phyloP scores from a whole-genome alignment of 352 stramenopile species.

The Phytopythium vexans region DNA sequence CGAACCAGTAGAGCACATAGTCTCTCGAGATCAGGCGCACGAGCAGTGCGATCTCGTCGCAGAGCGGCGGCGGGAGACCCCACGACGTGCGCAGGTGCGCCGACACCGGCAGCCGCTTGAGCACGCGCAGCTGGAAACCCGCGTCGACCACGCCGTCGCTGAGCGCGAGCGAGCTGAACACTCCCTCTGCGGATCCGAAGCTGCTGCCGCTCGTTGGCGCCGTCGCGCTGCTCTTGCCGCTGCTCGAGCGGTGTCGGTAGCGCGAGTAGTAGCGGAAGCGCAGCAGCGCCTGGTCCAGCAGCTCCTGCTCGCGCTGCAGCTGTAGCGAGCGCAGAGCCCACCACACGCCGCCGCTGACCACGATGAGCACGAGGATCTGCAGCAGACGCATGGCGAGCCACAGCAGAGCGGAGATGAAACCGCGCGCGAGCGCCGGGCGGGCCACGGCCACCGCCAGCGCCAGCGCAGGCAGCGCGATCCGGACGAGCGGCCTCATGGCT shows the following conservation, averaged over 20 bases:
- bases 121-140: conserved; percentile 47
- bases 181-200: neutral
- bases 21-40: conserved; percentile 47
- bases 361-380: conserved; percentile 42
- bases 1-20: conserved; percentile 70
- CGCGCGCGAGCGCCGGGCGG: conserved; percentile 13
- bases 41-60: conserved; percentile 57
- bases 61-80: conserved; percentile 48
- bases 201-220: conserved; percentile 5
- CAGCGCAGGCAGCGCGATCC: conserved; percentile 5
- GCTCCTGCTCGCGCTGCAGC: conserved; percentile 56
- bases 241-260: conserved; percentile 35
- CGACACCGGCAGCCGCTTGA: conserved; percentile 59
- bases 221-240: conserved; percentile 2
- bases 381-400: conserved; percentile 27
- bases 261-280: conserved; percentile 51
- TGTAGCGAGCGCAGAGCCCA: conserved; percentile 62
- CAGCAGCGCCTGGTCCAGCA: conserved; percentile 43
- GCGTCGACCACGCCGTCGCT: conserved; percentile 27
- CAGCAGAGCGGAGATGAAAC: conserved; percentile 1
- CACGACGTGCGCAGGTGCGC: conserved; percentile 60
- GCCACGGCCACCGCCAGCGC: conserved; percentile 14
- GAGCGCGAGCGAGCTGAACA: neutral
- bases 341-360: conserved; percentile 53
- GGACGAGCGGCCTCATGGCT: no score